Base-by-base conservation (phyloP, 2,329 filamentous ascomycete genomes). In the Calonectria pteridis region DNA sequence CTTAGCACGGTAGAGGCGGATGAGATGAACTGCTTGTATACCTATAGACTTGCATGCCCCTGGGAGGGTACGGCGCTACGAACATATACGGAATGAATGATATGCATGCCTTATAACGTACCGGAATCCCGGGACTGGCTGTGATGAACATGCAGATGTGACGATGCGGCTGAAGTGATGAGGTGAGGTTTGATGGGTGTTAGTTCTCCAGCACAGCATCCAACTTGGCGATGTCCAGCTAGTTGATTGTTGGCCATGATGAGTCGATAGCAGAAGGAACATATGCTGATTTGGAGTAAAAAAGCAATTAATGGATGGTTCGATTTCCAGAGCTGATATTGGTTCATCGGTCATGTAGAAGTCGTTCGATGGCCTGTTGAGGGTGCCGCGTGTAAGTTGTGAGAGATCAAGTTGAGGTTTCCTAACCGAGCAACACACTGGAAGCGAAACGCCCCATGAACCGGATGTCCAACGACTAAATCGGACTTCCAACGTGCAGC, bases 11-110 rank as follows among this genome's bases (percentile, higher is more conserved):
- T 49, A 43, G 40, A 50, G 46, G 29, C 63, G 62, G 58, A 70
- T 68, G 59, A 58, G 37, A 50, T 49, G 46, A 26, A 37, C 40
- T 65, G 58, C 53, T 65, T 62, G 40, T 62, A 40, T 53, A 51
- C 29, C 53, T 46, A 65, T 73, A 63, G 69, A 72, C 67, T 46
- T 49, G 67, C 50, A 51, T 46, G 58, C 67, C 67, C 67, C 40
- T n/a, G 31, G 66, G 53, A 64, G 59, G 59, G 59, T 40, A 65
- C 35, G 59, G 69, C 64, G 64, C 69, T 72, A 72, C 69, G 69
- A 72, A 67, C 63, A 43, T 14, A 72, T 63, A 67, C 43, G 64
- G 69, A 72, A 72, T 72, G 53, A 72, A 72, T 31, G 43, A 72
- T 46, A 72, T 72, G 69, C 69, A 72, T 62, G 64, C 53, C 62